Conservation (phyloP, 2,329 filamentous ascomycete species). For the Aulographum hederae region DNA sequence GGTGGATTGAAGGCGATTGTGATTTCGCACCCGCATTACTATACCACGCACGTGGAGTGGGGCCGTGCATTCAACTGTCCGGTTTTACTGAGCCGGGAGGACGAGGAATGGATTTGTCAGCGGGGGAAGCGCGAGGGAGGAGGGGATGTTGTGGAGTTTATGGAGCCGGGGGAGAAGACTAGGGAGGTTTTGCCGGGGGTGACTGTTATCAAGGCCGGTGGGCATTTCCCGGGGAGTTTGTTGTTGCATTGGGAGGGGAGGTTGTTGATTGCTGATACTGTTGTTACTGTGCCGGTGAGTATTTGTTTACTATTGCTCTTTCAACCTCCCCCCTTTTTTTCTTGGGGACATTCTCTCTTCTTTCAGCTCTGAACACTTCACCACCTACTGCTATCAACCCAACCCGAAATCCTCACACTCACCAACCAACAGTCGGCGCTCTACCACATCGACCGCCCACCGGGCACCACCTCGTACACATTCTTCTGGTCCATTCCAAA, state of each 20-base stretch:
- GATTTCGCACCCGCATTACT: conserved; percentile 71
- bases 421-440: conserved; percentile 11
- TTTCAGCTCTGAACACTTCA: conserved; percentile 2
- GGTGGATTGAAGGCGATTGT: conserved; percentile 55
- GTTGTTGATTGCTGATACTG: conserved; percentile 61
- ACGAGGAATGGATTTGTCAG: conserved; percentile 49
- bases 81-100: conserved; percentile 49
- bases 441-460: conserved; percentile 9
- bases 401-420: not conserved
- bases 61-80: conserved; percentile 48
- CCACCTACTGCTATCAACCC: conserved; percentile 1
- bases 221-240: conserved; percentile 62
- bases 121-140: conserved; percentile 27
- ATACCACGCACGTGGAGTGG: conserved; percentile 61
- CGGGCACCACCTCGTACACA: conserved; percentile 34
- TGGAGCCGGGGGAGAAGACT: conserved; percentile 12
- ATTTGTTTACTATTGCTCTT: too few relatives aligned
- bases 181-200: conserved; percentile 28
- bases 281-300: conserved; percentile 47
- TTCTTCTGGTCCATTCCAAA: conserved; percentile 65
- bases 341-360: conserved; percentile 1
- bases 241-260: conserved; percentile 42
- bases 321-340: not conserved
- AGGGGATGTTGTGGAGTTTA: conserved; percentile 20
- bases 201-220: conserved; percentile 50